phyloP scores from a whole-genome alignment of 1,284 basidiomycete genomes.

The Cutaneotrichosporon arboriforme region DNA sequence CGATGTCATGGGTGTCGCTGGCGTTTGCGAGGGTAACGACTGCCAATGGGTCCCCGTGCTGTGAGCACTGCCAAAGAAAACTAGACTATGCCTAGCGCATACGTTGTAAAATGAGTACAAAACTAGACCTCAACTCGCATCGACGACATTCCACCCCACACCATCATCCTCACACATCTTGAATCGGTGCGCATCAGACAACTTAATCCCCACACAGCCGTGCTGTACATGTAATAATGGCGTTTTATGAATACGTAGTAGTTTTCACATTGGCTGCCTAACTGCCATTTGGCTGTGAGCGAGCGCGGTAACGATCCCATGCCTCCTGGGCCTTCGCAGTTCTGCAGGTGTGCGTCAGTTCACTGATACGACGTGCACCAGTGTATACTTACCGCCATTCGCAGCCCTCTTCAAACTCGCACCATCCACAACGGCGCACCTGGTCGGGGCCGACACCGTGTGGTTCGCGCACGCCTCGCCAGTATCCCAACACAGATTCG shows the following conservation, averaged over 20 bases:
- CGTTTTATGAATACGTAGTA: no score
- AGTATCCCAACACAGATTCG: constrained; percentile 60
- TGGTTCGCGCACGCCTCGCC: constrained; percentile 64
- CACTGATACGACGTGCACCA: no score
- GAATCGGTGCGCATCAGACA: no score
- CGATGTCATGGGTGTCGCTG: neutral
- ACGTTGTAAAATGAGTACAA: neutral
- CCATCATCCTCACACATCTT: no score
- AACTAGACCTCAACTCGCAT: no score
- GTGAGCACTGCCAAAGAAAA: neutral
- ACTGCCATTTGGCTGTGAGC: neutral
- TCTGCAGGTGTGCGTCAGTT: no score
- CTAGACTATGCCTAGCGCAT: neutral
- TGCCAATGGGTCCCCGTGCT: neutral
- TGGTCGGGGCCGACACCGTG: constrained; percentile 62
- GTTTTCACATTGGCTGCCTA: no score
- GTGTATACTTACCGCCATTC: constrained; percentile 64
- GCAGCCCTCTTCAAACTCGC: constrained; percentile 71
- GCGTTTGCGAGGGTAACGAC: neutral
- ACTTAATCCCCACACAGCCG: neutral
- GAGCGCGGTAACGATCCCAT: constrained; percentile 5
- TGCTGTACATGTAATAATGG: neutral
- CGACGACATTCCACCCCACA: no score
- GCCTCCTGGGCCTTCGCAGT: constrained; percentile 30
- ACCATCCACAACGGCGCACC: constrained; percentile 66